phyloP scores from a whole-genome alignment of 495 filamentous ascomycete species.

The Xylaria acuta region DNA sequence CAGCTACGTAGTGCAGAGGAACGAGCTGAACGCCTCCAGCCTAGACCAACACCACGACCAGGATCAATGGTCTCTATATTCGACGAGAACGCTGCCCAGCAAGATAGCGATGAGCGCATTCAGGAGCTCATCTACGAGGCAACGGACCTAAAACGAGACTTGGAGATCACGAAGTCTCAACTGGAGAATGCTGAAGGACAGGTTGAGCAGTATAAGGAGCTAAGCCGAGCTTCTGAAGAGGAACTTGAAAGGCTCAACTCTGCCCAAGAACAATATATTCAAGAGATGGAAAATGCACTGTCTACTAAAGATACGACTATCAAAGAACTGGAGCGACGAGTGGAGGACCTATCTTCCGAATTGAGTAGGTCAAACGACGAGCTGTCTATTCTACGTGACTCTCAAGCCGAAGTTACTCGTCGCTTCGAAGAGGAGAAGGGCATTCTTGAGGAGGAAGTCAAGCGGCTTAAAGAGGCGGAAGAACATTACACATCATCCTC shows the following conservation, averaged over 20 bases:
- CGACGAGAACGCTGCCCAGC: constrained; percentile 49
- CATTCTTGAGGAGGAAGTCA: constrained; percentile 73
- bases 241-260: constrained; percentile 79
- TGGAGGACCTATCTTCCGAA: constrained; percentile 82
- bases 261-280: constrained; percentile 81
- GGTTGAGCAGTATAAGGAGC: constrained; percentile 86
- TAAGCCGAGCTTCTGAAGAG: constrained; percentile 88
- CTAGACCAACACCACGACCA: constrained; percentile 66
- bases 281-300: constrained; percentile 78
- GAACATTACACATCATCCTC: constrained; percentile 77
- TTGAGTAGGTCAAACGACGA: constrained; percentile 79
- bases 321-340: constrained; percentile 76
- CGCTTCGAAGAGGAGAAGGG: constrained; percentile 81
- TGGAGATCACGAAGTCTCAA: constrained; percentile 77
- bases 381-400: constrained; percentile 75
- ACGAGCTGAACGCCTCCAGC: constrained; percentile 76
- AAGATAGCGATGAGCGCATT: constrained; percentile 68
- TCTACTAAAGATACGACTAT: constrained; percentile 78
- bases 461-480: constrained; percentile 83
- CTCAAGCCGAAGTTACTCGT: constrained; percentile 74
- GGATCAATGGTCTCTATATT: constrained; percentile 52
- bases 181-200: constrained; percentile 79
- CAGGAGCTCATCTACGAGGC: constrained; percentile 85
- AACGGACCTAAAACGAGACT: constrained; percentile 79
- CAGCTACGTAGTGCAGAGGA: constrained; percentile 90